A percentile compares a stretch with the other conserved stretches of the same genome.
Conservation (phyloP, 2,329 filamentous ascomycete genomes). For the Zasmidium citrigriseum region DNA sequence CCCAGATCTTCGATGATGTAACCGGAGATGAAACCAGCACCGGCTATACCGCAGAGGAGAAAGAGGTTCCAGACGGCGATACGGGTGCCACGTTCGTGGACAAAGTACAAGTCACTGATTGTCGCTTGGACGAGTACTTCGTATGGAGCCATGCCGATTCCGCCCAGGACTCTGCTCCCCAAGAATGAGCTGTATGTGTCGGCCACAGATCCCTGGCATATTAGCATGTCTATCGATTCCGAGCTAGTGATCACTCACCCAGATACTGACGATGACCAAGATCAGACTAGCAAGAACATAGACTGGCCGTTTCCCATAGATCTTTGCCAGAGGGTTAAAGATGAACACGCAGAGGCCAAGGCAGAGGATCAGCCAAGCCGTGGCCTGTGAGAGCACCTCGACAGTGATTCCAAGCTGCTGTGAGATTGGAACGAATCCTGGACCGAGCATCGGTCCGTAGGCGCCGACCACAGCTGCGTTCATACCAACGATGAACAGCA, state of each 20-base stretch:
- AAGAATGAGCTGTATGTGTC: constrained; percentile 49
- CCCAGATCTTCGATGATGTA: constrained; percentile 45
- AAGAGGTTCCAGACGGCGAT: constrained; percentile 44
- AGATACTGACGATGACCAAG: constrained; percentile 50
- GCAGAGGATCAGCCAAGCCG: constrained; percentile 51
- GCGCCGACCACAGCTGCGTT: constrained; percentile 52
- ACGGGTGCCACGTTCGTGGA: constrained; percentile 43
- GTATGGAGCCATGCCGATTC: constrained; percentile 53
- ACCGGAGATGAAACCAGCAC: constrained; percentile 40
- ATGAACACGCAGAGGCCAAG: constrained; percentile 52
- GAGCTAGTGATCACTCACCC: constrained; percentile 27
- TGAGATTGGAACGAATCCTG: constrained; percentile 52
- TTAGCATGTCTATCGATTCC: background rate
- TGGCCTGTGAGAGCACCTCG: constrained; percentile 47
- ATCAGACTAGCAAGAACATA: constrained; percentile 50
- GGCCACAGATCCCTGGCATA: constrained; percentile 38
- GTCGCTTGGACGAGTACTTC: constrained; percentile 56
- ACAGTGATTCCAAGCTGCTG: constrained; percentile 46
- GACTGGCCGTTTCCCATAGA: constrained; percentile 52
- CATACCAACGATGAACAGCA: constrained; percentile 49
- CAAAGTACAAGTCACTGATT: constrained; percentile 45
- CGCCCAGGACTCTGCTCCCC: constrained; percentile 49
- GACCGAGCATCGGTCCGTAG: constrained; percentile 54
- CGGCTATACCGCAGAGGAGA: constrained; percentile 41
- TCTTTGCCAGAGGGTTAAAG: constrained; percentile 53